Evolutionary conservation across 768 basidiomycete genomes (phyloP).

Genomic region (Termitomyces sp.): DNA sequence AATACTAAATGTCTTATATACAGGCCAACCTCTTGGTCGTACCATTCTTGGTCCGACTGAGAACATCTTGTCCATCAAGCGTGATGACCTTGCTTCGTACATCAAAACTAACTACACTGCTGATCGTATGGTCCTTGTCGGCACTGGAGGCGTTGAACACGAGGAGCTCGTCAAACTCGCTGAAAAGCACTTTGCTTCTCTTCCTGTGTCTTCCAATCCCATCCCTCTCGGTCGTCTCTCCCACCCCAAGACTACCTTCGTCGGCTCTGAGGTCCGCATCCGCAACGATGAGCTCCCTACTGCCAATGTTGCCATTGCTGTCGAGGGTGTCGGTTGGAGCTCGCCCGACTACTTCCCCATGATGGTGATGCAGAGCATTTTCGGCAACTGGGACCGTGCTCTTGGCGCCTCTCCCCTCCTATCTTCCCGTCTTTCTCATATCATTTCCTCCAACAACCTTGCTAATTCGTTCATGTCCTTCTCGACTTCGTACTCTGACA

Average conservation of each 20-base stretch:
- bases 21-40: conserved; percentile 91
- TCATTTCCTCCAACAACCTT: conserved; percentile 88
- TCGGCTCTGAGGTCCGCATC: conserved; percentile 93
- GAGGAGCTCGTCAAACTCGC: conserved; percentile 90
- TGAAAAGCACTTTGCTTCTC: conserved; percentile 84
- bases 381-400: conserved; percentile 99
- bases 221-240: conserved; percentile 81
- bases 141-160: conserved; percentile 94
- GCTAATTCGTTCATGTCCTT: conserved; percentile 99
- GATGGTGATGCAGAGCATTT: conserved; percentile 96
- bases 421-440: conserved; percentile 87
- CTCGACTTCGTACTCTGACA: conserved; percentile 98
- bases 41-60: conserved; percentile 96
- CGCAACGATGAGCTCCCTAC: conserved; percentile 89
- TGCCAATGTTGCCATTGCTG: conserved; percentile 92
- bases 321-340: conserved; percentile 97
- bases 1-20: conserved; percentile 21
- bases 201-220: conserved; percentile 84
- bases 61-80: conserved; percentile 94
- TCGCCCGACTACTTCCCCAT: conserved; percentile 99
- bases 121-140: conserved; percentile 98
- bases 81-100: conserved; percentile 82
- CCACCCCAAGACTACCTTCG: conserved; percentile 74
- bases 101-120: conserved; percentile 98
- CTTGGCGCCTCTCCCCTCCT: conserved; percentile 87